Base-by-base conservation (phyloP, 177 flowering plant species). In the Vitis hybrid region DNA sequence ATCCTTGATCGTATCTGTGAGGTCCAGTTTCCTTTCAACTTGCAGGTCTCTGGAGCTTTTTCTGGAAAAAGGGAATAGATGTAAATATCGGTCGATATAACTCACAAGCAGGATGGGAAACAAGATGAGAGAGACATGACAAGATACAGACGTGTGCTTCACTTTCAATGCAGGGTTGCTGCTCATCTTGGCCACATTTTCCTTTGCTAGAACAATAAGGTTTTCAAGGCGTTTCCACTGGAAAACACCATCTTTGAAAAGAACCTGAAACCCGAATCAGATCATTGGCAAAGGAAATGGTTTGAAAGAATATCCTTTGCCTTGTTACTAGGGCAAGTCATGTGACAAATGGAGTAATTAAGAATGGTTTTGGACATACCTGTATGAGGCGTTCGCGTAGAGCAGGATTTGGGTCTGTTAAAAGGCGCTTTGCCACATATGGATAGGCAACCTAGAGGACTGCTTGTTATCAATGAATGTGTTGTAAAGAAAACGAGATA, bases 181-280 rank as follows among this genome's bases (percentile, higher is more conserved):
- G 81, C 91, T 94, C 99, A 94, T 90, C 81, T 81, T 92, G 72
- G 88, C 77, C 49, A 94, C 99, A 81, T 94, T 92, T 75, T 94
- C 97, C 81, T 94, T 94, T 5, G 99, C 97, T 60, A 94, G 86
- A 72, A 81, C 78, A 67, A 94, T 92, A 66, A 94, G 95, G 74
- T 94, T 94, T 76, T 94, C 99, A 65, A 94, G 94, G 48, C 97
- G 89, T 76, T 94, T 94, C 99, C 99, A 94, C 67, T 94, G 99
- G 81, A 94, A 94, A 70, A 86, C 75, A 18, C 97, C 97, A 73
- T 94, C 98, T 82, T 92, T 94, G 60, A 94, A 94, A 19, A 94
- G 70, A 74, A 80, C 80, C 83, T 81, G 49, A 65, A n/a, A 67
- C 32, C 32, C 9, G 46, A 18, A 60, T 32, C 32, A 64, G 49